These are phyloP conservation scores for Trematosphaeria pertusa DNA, from an alignment of 2,329 filamentous ascomycete genomes.

Conservation along the genomic window DNA sequence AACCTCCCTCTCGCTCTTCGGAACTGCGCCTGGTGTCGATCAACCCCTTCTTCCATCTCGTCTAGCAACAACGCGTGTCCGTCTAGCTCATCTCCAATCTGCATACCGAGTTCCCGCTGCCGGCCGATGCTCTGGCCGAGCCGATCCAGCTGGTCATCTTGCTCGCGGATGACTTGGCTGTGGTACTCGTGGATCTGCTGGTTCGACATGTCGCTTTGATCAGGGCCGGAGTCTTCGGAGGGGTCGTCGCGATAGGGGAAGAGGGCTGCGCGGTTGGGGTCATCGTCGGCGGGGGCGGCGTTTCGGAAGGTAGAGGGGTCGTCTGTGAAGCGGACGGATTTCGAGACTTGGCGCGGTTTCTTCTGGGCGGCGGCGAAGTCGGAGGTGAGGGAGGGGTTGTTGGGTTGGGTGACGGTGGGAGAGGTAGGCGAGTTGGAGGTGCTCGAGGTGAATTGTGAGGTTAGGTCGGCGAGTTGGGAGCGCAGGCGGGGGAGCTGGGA, in stretches of 20 bases:
- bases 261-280: slow-evolving; percentile 62
- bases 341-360: slow-evolving; percentile 55
- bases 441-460: slow-evolving; percentile 78
- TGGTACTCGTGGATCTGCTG: slow-evolving; percentile 89
- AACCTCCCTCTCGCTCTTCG: slow-evolving; percentile 77
- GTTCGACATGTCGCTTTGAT: slow-evolving; percentile 72
- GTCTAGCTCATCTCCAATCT: slow-evolving; percentile 95
- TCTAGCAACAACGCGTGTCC: slow-evolving; percentile 88
- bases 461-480: slow-evolving; percentile 77
- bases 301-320: slow-evolving; percentile 45
- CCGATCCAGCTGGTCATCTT: slow-evolving; percentile 91
- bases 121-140: slow-evolving; percentile 86
- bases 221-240: slow-evolving; percentile 48
- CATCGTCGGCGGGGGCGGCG: slow-evolving; percentile 46
- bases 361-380: slow-evolving; percentile 48
- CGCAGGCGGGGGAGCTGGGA: slow-evolving; percentile 72
- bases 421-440: slow-evolving; percentile 50
- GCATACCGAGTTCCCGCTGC: slow-evolving; percentile 90
- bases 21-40: slow-evolving; percentile 79
- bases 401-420: slow-evolving; percentile 52
- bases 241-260: slow-evolving; percentile 79
- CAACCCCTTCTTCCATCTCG: slow-evolving; percentile 82
- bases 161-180: slow-evolving; percentile 78
- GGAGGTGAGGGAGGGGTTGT: slow-evolving; percentile 47
- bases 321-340: slow-evolving; percentile 89